Conservation (phyloP, 1,284 basidiomycete species). For the Abortiporus biennis region DNA sequence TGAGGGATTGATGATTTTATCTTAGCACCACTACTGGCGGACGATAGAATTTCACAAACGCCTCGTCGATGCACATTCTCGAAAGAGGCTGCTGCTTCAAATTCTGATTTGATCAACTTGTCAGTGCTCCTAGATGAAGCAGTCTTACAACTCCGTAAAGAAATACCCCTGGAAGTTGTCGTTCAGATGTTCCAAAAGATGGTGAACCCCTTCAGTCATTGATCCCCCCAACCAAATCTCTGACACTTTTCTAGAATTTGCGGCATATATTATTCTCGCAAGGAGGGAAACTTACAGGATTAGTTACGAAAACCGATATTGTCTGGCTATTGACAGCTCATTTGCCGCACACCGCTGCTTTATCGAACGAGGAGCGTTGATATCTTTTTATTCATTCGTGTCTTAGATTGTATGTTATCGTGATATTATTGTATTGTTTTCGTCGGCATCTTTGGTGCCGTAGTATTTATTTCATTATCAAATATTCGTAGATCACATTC, state of each 20-base stretch:
- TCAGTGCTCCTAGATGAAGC: slow-evolving; percentile 50
- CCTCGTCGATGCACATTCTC: slow-evolving; percentile 36
- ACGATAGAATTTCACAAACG: slow-evolving; percentile 22
- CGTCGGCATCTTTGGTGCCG: no score
- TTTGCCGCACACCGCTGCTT: slow-evolving; percentile 49
- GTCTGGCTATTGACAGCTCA: slow-evolving; percentile 52
- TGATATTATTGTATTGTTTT: no score
- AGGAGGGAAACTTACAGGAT: slow-evolving; percentile 50
- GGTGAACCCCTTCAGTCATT: slow-evolving; percentile 29
- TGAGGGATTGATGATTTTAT: background rate
- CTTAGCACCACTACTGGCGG: slow-evolving; percentile 26
- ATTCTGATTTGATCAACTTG: slow-evolving; percentile 35
- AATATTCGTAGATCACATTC: no score
- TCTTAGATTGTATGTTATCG: no score
- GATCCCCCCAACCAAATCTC: background rate
- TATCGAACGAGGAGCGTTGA: slow-evolving; percentile 23
- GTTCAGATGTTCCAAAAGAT: slow-evolving; percentile 71
- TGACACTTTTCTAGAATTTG: slow-evolving; percentile 43
- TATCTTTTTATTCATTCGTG: no score
- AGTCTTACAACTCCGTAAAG: slow-evolving; percentile 56
- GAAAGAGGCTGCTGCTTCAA: slow-evolving; percentile 8
- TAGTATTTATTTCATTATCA: no score
- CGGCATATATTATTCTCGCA: slow-evolving; percentile 64
- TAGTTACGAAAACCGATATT: slow-evolving; percentile 67
- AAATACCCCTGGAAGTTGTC: slow-evolving; percentile 63